Evolutionary conservation across 257 asterid genomes (phyloP).

Genomic region (Cynanchum wilfordii): DNA sequence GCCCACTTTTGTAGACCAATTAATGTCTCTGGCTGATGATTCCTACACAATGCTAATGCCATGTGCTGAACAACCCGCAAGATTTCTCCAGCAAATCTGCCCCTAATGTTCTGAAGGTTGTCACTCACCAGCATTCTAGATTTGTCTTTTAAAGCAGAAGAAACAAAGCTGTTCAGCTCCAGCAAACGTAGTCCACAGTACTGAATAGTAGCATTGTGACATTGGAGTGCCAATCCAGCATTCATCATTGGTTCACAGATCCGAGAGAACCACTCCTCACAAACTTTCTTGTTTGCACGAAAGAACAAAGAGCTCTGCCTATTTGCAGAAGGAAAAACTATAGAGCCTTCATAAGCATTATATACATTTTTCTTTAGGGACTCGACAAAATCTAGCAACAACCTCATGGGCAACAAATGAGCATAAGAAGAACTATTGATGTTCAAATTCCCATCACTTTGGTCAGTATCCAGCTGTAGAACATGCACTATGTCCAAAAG

Average conservation of each 20-base stretch:
- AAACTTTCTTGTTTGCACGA: conserved; percentile 94
- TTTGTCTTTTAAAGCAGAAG: conserved; percentile 56
- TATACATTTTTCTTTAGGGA: conserved; percentile 92
- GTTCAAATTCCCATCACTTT: conserved; percentile 75
- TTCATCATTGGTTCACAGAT: conserved; percentile 99
- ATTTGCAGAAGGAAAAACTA: conserved; percentile 69
- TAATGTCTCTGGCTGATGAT: conserved; percentile 71
- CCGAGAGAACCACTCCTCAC: conserved; percentile 99
- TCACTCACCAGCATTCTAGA: conserved; percentile 64
- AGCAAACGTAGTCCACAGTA: conserved; percentile 70
- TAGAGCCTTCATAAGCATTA: conserved; percentile 97
- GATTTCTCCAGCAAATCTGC: conserved; percentile 67
- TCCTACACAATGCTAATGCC: conserved; percentile 77
- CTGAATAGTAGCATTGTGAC: conserved; percentile 80
- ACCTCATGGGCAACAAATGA: conserved; percentile 92
- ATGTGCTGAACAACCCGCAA: conserved; percentile 53
- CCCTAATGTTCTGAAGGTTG: conserved; percentile 49
- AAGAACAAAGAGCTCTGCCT: conserved; percentile 80
- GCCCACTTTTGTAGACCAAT: conserved; percentile 91
- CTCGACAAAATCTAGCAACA: conserved; percentile 95
- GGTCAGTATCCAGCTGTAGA: conserved; percentile 72
- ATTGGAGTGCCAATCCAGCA: conserved; percentile 91
- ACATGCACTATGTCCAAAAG: conserved; percentile 89
- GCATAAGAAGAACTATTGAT: conserved; percentile 69
- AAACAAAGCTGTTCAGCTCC: conserved; percentile 58